Base-by-base conservation (phyloP, 192 early-diverging fungal genomes). In the Entomortierella beljakovae region DNA sequence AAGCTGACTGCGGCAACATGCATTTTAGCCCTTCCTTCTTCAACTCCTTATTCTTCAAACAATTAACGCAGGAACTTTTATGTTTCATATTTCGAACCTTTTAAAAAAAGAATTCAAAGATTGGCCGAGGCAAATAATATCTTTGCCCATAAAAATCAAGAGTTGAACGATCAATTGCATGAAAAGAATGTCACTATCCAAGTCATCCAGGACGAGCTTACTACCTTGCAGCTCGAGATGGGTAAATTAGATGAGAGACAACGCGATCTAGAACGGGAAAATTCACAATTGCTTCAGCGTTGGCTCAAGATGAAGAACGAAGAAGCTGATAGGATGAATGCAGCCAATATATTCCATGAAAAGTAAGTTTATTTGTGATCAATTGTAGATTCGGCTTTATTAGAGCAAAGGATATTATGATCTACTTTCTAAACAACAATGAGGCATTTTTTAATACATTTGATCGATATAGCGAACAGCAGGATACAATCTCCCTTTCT, bases 121-220 rank as follows among this genome's bases (percentile, higher is more conserved):
- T 71, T 86, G 43, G 57, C 76, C 0, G 83, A 83, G 2, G n/a
- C 56, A 29, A 81, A 77, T 38, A 68, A 59, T 22, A 51, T 46
- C 0, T 56, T 84, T 32, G 38, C 61, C 0, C 67, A 63, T 25
- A 77, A 84, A 55, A 73, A 70, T 43, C 81, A 86, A 23, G 62
- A 74, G 10, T 64, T 86, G 51, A 28, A 53, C 1, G 77, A 86
- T 26, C 55, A 91, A 23, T 80, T 97, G 9, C 85, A 86, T 60
- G 94, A 96, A 81, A 99, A 98, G 80, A 95, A 98, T 67, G 84
- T 89, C n/a, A 93, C 92, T 1, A 97, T 99, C 55, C 94, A 94
- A 82, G 91, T 91, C 64, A 55, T 98, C 53, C 93, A 94, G 82
- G 97, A 99, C 77, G 97, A 99, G 85, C 80, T 96, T 64, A 86